phyloP scores from a whole-genome alignment of 371 early-diverging fungal genomes.

The Zychaea mexicana region DNA sequence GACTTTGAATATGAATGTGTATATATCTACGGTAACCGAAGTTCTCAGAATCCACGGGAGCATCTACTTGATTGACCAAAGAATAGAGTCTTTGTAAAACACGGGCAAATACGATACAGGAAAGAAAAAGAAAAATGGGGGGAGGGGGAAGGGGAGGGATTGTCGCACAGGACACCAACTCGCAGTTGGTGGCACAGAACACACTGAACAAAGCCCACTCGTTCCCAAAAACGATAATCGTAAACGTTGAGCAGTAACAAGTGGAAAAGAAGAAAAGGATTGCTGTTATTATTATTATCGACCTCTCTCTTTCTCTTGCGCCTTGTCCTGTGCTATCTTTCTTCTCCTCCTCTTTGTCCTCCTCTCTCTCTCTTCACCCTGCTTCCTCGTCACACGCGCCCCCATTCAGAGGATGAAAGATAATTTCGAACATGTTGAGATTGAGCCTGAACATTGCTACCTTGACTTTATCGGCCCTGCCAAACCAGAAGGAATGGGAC shows the following conservation, averaged over 20 bases:
- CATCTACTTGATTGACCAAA: too few species aligned
- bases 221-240: not conserved
- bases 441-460: slow-evolving; percentile 38
- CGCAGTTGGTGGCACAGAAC: slow-evolving; percentile 1
- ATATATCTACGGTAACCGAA: too few species aligned
- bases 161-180: not conserved
- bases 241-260: not conserved
- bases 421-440: slow-evolving; percentile 36
- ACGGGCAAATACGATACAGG: too few species aligned
- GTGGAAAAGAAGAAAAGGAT: not conserved
- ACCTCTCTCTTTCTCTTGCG: not conserved
- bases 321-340: not conserved
- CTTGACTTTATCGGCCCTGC: slow-evolving; percentile 43
- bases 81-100: too few species aligned
- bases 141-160: not conserved
- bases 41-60: too few species aligned
- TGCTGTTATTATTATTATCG: not conserved
- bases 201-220: not conserved
- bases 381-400: slow-evolving; percentile 1
- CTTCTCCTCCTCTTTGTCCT: not conserved
- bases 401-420: slow-evolving; percentile 36
- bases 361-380: slow-evolving; percentile 1
- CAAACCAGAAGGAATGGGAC: slow-evolving; percentile 17
- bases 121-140: not conserved
- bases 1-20: too few species aligned